Evolutionary conservation across 768 basidiomycete species (phyloP).

Genomic region (Leccinum sublutescens): DNA sequence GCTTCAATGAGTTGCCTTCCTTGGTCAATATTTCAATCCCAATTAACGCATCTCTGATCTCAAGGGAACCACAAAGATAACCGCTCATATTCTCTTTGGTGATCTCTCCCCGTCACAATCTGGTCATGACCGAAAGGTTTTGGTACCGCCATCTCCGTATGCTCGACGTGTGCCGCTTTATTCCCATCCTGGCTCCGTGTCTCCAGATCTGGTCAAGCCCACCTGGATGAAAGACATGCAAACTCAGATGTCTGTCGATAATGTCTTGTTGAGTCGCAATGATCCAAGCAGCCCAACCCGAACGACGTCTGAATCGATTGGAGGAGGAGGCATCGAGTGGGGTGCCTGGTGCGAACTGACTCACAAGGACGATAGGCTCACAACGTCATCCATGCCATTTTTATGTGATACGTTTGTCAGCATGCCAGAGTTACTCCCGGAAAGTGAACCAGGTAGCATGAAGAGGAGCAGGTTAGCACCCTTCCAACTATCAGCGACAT

Average conservation of each 20-base stretch:
- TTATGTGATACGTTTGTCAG: conserved; percentile 55
- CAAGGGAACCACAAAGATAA: conserved; percentile 48
- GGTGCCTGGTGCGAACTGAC: conserved; percentile 51
- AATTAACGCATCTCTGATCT: not conserved
- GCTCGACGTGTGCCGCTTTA: conserved; percentile 59
- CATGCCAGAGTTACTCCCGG: conserved; percentile 47
- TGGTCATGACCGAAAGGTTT: conserved; percentile 17
- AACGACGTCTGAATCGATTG: conserved; percentile 39
- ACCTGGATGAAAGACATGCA: conserved; percentile 38
- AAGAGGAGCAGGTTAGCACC: conserved; percentile 14
- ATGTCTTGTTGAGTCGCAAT: conserved; percentile 40
- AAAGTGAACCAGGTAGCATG: conserved; percentile 38
- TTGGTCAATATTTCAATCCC: not conserved
- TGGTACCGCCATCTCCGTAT: conserved; percentile 54
- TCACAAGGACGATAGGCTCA: conserved; percentile 47
- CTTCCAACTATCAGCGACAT: not conserved
- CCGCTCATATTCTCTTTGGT: conserved; percentile 57
- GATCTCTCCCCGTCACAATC: conserved; percentile 36
- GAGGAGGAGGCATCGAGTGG: conserved; percentile 56
- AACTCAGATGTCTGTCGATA: conserved; percentile 41
- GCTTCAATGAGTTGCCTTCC: not conserved
- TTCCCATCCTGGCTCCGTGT: conserved; percentile 47
- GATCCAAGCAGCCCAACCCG: conserved; percentile 36
- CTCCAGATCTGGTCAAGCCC: conserved; percentile 19
- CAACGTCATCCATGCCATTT: conserved; percentile 49